Conservation (phyloP, 805 yeast genomes). For the Saccharomycopsis sp. region DNA sequence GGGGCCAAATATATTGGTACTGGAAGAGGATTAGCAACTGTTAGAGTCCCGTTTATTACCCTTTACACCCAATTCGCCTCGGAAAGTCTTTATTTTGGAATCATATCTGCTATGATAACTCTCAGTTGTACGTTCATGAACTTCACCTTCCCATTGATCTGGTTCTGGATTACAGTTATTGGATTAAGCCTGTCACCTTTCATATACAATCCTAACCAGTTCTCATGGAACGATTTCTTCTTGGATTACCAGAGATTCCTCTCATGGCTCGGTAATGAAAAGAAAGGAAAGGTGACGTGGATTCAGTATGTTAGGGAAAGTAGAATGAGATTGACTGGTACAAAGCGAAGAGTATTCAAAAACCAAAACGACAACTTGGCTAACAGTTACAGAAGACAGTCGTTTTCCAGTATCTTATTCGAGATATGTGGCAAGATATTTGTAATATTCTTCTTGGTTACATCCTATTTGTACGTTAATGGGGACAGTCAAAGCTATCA, state of each 20-base stretch:
- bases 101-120: conserved; percentile 43
- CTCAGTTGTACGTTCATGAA: conserved; percentile 51
- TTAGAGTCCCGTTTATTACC: conserved; percentile 57
- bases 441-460: background rate
- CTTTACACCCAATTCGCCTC: conserved; percentile 65
- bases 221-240: conserved; percentile 56
- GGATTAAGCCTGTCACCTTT: conserved; percentile 56
- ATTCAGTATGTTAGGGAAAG: conserved; percentile 43
- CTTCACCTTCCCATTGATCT: conserved; percentile 54
- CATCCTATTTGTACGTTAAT: background rate
- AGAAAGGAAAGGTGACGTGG: conserved; percentile 32
- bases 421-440: background rate
- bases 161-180: conserved; percentile 56
- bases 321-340: conserved; percentile 52
- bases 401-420: conserved; percentile 30
- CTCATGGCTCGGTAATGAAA: conserved; percentile 44
- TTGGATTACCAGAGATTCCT: conserved; percentile 48
- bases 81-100: conserved; percentile 62
- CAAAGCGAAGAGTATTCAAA: conserved; percentile 38
- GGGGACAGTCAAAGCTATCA: background rate
- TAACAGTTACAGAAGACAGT: conserved; percentile 40
- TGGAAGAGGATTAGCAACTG: conserved; percentile 77
- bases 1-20: conserved; percentile 81
- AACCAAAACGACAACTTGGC: conserved; percentile 35
- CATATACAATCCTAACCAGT: conserved; percentile 61